Evolutionary conservation across 2,329 filamentous ascomycete genomes (phyloP).

Genomic region (Hypocreales sp.): DNA sequence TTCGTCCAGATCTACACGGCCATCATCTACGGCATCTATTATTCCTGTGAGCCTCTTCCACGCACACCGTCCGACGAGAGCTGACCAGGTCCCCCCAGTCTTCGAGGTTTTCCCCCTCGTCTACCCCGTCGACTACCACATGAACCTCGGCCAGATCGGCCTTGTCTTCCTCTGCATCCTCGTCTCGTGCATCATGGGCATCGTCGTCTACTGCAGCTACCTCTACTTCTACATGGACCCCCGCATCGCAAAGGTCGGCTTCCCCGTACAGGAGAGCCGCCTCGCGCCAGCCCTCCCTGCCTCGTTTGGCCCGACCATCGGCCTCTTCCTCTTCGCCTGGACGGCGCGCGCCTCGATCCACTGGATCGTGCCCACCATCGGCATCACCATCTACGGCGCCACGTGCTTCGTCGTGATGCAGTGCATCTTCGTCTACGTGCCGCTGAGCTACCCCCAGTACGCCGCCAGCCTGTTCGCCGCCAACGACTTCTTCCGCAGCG

Average conservation of each 20-base stretch:
- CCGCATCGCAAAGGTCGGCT: constrained; percentile 30
- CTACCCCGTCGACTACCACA: constrained; percentile 42
- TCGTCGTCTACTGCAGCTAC: constrained; percentile 33
- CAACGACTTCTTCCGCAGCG: constrained; percentile 43
- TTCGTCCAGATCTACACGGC: constrained; percentile 47
- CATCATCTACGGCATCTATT: constrained; percentile 47
- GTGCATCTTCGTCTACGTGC: constrained; percentile 45
- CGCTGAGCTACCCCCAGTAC: constrained; percentile 38
- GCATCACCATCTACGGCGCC: constrained; percentile 37
- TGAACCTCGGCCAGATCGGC: constrained; percentile 41
- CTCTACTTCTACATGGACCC: constrained; percentile 35
- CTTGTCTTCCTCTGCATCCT: constrained; percentile 46
- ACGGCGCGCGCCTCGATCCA: constrained; percentile 33
- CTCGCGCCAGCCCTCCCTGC: constrained; percentile 38
- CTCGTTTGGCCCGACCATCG: constrained; percentile 36
- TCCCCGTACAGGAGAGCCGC: constrained; percentile 35
- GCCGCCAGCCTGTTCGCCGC: constrained; percentile 44
- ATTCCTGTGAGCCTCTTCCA: constrained; percentile 29
- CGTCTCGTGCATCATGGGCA: constrained; percentile 37
- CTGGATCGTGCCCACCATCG: constrained; percentile 41
- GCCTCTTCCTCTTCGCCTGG: constrained; percentile 48
- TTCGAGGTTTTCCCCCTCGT: constrained; percentile 55
- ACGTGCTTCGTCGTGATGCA: constrained; percentile 40
- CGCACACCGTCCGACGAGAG: too few relatives aligned
- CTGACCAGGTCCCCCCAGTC: too few relatives aligned